Evolutionary conservation across 2,329 filamentous ascomycete genomes (phyloP), one percentile per base, ranked within the genome.

Genomic region (Colletotrichum sp.): DNA sequence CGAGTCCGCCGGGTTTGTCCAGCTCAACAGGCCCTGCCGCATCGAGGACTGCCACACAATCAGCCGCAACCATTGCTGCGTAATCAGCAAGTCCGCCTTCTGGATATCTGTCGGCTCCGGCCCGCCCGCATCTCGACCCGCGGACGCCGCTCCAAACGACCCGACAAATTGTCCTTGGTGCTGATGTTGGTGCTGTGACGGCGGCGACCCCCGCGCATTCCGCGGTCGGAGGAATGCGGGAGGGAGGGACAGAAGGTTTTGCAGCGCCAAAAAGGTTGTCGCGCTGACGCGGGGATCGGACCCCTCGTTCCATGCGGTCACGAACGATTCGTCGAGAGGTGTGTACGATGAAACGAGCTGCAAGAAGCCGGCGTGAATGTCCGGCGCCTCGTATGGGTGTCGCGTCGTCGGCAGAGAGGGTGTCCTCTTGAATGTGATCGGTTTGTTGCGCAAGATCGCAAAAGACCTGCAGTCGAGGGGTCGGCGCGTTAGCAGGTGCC

Each of bases 31-130:
- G 6, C 91, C 91, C 78, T 93, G 92, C 24, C 90, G 89, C 79
- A 93, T 93, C 5, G 92, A 92, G 3, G 93, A 88, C 79, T 94
- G 93, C 93, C 93, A 94, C n/a, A 94, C 90, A 84, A 94, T 93
- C 2, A 92, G 90, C 21, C 91, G 87, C 6, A 94, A 86, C 93
- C 93, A 94, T 79, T 94, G 92, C 80, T 94, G 93, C 3, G 92
- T 94, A 69, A 93, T 89, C 58, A 93, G 87, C 21, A 94, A 88
- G 78, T 94, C 92, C 8, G 93, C 92, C 70, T 92, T 93, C 79
- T 94, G 93, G 24, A 91, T 92, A 73, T 93, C 91, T 1, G 92
- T 93, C 7, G 84, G 82, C 76, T 83, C 81, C 66, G 89, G 88
- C 16, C 75, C 74, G 3, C 58, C 64, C 3, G 64, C 26, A 48